Base-by-base conservation (phyloP, 2,329 filamentous ascomycete genomes). In the Leptographium galeiforme region DNA sequence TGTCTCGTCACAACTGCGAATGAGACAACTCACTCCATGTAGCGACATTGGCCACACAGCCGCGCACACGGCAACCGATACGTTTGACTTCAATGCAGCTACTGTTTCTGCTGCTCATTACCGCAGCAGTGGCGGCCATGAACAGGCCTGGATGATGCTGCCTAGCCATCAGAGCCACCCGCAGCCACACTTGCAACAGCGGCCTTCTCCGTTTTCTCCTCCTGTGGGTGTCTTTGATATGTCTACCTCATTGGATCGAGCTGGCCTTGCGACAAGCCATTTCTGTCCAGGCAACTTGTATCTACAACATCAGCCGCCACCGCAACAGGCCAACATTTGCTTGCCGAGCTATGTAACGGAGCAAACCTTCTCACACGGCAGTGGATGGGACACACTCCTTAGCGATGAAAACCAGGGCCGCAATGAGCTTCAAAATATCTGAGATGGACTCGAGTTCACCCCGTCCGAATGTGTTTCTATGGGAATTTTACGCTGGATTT, bases 21-120 rank as follows among this genome's bases (percentile, higher is more conserved):
- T 36, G 53, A 59, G 72, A 13, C 70, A 78, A 33, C 70, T 78
- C 55, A 79, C 77, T 0, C 77, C 77, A 1, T 74, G 70, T 63
- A 78, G 75, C 63, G 77, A 80, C 53, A 64, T 61, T 6, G 76
- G 78, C 32, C 45, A 47, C 30, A 16, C 16, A 30, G 10, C 45
- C 8, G 14, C 45, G 2, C n/a, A 19, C n/a, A 6, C n/a, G 33
- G 11, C 46, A 13, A 30, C 30, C 18, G 38, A 61, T 39, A 53
- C 56, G 34, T 67, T 68, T 53, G 63, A 66, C 52, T 63, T 66
- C 51, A n/a, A 63, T 54, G 19, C 48, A 10, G 46, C 50, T 54
- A 25, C 48, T 5, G 18, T 39, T 2, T 48, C 48, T 8, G 44
- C 34, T 2, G 19, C 40, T 30, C 30, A 53, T 18, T 34, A 51